Conservation (phyloP, 495 filamentous ascomycete genomes). For the Recurvomyces mirabilis region DNA sequence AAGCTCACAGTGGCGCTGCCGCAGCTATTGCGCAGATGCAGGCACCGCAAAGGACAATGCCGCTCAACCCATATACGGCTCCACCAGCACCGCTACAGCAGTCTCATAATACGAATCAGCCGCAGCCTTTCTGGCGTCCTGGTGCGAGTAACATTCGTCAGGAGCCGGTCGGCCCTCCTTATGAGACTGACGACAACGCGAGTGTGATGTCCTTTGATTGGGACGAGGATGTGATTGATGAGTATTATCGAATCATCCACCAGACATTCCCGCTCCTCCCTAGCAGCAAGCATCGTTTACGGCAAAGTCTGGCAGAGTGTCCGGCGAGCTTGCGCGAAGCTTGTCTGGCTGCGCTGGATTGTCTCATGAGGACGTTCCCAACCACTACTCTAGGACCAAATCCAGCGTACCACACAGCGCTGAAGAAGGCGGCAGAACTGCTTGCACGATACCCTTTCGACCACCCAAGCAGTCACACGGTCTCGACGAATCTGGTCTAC, state of each 20-base stretch:
- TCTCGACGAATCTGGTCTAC: constrained; percentile 45
- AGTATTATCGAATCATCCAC: constrained; percentile 45
- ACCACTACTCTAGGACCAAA: constrained; percentile 33
- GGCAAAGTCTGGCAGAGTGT: constrained; percentile 50
- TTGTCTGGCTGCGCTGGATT: constrained; percentile 58
- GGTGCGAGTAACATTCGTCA: constrained; percentile 3
- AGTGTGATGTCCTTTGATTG: constrained; percentile 13
- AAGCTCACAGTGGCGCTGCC: background rate
- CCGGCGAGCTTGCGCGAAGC: constrained; percentile 53
- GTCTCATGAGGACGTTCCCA: constrained; percentile 46
- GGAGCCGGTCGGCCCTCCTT: constrained; percentile 4
- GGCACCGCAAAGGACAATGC: background rate
- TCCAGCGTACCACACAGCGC: constrained; percentile 13
- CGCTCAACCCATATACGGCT: background rate
- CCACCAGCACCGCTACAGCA: background rate
- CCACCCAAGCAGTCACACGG: constrained; percentile 31
- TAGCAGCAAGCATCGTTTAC: constrained; percentile 49
- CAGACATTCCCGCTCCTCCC: constrained; percentile 64
- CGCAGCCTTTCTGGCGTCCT: constrained; percentile 18
- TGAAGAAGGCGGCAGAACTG: constrained; percentile 39
- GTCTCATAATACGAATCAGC: background rate
- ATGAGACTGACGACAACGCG: constrained; percentile 3
- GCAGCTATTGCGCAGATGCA: constrained; percentile 9
- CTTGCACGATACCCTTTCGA: constrained; percentile 45
- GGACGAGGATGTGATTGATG: constrained; percentile 21